Base-by-base conservation (phyloP, 2,329 filamentous ascomycete genomes). In the Sporothrix variecibatus region DNA sequence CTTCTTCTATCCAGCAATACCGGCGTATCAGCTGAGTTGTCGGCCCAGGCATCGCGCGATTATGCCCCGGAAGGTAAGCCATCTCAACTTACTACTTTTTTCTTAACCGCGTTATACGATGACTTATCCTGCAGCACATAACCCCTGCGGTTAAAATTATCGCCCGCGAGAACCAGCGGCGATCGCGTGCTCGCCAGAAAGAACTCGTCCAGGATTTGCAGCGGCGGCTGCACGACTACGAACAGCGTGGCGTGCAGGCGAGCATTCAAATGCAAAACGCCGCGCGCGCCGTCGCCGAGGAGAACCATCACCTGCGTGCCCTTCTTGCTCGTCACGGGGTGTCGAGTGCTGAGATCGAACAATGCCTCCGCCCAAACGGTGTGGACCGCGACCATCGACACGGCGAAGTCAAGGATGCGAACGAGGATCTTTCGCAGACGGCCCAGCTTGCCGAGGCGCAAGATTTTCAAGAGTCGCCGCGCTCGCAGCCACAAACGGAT, bases 231-330 rank as follows among this genome's bases (percentile, higher is more conserved):
- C 82, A 82, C 28, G 85, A 58, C 53, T 58, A 58, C 85, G 40
- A 86, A 85, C 78, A 85, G 88, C 80, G 80, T 80, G 23, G 82
- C 80, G 82, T 86, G 15, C 82, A 84, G 72, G 87, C 87, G 3
- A 86, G 86, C 2, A 77, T 85, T 12, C 85, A 87, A 78, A 87
- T 90, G 84, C 88, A 89, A 79, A 82, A 81, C 46, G 86, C 85
- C 0, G 87, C 87, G 7, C 83, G 86, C 31, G 82, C 80, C 73
- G 86, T 89, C n/a, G 84, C 83, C n/a, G 77, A 82, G 38, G 85
- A 87, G 76, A 89, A 89, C 75, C 80, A 80, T 69, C 79, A 82
- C 40, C 79, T 89, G 34, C 81, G 85, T n/a, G 80, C 81, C 60
- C 80, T 77, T 9, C 74, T 77, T 6, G 65, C 74, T 20, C 58